Conservation (phyloP, 2,329 filamentous ascomycete species). For the Thermoascus crustaceus region DNA sequence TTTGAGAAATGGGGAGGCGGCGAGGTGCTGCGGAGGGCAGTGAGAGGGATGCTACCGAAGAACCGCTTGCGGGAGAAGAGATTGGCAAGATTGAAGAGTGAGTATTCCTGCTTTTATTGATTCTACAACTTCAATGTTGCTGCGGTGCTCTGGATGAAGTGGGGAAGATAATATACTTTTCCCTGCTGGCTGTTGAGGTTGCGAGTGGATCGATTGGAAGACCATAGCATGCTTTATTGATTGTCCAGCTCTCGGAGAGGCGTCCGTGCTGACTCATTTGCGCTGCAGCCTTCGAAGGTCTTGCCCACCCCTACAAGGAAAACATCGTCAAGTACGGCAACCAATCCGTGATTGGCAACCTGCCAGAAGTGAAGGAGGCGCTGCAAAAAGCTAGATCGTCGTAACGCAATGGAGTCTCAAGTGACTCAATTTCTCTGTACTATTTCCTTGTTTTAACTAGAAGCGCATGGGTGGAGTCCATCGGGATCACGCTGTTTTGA, state of each 20-base stretch:
- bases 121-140: no score
- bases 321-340: conserved; percentile 72
- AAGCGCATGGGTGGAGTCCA: conserved; percentile 36
- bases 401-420: conserved; percentile 6
- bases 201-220: no score
- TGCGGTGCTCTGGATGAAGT: no score
- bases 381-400: conserved; percentile 23
- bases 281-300: conserved; percentile 78
- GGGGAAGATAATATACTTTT: no score
- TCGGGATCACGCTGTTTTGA: conserved; percentile 11
- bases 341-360: conserved; percentile 32
- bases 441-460: conserved; percentile 12
- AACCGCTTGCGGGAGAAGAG: conserved; percentile 84
- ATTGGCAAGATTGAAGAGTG: conserved; percentile 74
- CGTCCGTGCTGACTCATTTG: conserved; percentile 3
- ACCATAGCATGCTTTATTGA: no score
- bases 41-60: conserved; percentile 96
- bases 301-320: conserved; percentile 79
- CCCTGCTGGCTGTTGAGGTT: no score
- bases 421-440: conserved; percentile 8
- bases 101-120: conserved; percentile 18
- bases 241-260: no score
- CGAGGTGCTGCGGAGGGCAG: conserved; percentile 83
- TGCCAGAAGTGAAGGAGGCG: conserved; percentile 29
- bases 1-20: conserved; percentile 90